Base-by-base conservation (phyloP, 352 stramenopile species). In the Phytophthora meadii region DNA sequence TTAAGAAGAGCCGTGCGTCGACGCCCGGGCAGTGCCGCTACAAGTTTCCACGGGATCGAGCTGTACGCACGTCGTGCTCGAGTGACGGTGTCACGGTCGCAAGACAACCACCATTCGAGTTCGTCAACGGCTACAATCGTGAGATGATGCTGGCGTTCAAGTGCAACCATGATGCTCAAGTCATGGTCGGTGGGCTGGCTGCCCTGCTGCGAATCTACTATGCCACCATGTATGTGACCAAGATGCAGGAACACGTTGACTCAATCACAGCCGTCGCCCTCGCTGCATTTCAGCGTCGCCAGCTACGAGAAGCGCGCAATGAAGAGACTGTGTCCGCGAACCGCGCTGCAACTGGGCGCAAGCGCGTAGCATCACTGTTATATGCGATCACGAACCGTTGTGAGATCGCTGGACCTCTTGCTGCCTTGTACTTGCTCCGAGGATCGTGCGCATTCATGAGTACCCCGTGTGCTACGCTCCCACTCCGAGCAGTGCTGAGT, bases 61-160 rank as follows among this genome's bases (percentile, higher is more conserved):
- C 10, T 11, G 17, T 2, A 3, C 1, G 32, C 0, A 52, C 46
- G 8, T n/a, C 5, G 2, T 41, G 24, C 37, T 22, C 25, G 1
- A 12, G 14, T 2, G 36, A 27, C 2, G 32, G 32, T 25, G 39
- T 45, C 19, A 17, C 42, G 8, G 8, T 44, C 2, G 44, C 32
- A 22, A 41, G 17, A 7, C 39, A 0, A 34, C 22, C 6, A 7
- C 14, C 14, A n/a, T 19, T 45, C 9, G 32, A 55, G n/a, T 55
- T 36, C 17, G 12, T 55, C 4, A 55, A 55, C 5, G 48, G 48
- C 3, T 56, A 27, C 34, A 56, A 47, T 8, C 9, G 15, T 6
- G 24, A 9, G 2, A 46, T 56, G 6, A 37, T 56, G 41, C 42
- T 10, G 14, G 19, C 39, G 2, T 45, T 45, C 8, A 24, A 25